phyloP scores from a whole-genome alignment of 2,329 filamentous ascomycete species.

The Aspergillus aculeatinus region DNA sequence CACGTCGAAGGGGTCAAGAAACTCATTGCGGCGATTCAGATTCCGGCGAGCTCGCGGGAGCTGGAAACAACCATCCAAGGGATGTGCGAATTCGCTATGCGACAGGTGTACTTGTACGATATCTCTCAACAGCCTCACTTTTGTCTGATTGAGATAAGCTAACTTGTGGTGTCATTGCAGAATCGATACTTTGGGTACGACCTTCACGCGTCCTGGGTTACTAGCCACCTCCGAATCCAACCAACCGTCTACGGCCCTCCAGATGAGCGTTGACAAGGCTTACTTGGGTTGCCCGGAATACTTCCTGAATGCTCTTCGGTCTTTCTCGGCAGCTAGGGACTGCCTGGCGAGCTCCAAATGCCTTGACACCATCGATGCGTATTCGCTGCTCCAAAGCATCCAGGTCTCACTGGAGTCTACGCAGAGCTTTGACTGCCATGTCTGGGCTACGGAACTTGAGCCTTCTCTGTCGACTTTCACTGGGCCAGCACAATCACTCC shows the following conservation, averaged over 20 bases:
- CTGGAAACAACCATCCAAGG: constrained; percentile 1
- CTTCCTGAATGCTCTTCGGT: constrained; percentile 10
- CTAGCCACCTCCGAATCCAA: background rate
- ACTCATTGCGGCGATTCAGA: background rate
- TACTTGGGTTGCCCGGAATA: constrained; percentile 17
- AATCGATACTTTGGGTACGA: background rate
- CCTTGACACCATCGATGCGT: background rate
- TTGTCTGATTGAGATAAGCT: background rate
- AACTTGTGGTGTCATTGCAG: background rate
- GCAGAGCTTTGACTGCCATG: background rate
- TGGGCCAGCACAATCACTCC: background rate
- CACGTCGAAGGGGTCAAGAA: constrained; percentile 16
- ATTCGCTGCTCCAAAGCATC: background rate
- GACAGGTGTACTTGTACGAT: constrained; percentile 8
- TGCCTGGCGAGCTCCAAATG: background rate
- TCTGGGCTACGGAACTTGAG: background rate
- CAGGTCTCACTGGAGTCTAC: constrained; percentile 3
- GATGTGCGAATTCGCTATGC: background rate
- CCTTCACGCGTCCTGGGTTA: background rate
- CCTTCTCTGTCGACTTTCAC: background rate
- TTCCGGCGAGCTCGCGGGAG: background rate
- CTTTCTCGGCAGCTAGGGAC: constrained; percentile 14
- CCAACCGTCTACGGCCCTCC: background rate
- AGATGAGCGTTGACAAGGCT: constrained; percentile 5
- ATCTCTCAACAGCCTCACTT: background rate